Conservation (phyloP, 495 filamentous ascomycete species). For the Sporormia fimetaria region DNA sequence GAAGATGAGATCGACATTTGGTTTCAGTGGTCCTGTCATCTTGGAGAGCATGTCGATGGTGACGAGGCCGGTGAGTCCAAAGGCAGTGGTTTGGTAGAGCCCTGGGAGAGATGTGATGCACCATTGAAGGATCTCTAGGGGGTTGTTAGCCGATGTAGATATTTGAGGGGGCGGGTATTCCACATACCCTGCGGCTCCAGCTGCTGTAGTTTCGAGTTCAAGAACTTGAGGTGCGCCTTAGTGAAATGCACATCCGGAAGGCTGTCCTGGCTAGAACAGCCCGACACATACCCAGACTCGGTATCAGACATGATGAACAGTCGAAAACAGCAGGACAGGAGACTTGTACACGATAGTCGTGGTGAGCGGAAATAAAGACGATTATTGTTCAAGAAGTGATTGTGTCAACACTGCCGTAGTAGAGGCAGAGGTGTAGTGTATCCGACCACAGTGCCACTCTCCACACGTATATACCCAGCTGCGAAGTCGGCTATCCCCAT, state of each 20-base stretch:
- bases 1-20: slow-evolving; percentile 80
- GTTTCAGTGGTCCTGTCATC: slow-evolving; percentile 42
- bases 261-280: slow-evolving; percentile 50
- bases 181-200: slow-evolving; percentile 59
- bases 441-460: too few relatives aligned
- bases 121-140: slow-evolving; percentile 76
- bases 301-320: too few relatives aligned
- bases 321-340: too few relatives aligned
- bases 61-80: slow-evolving; percentile 85
- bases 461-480: too few relatives aligned
- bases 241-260: slow-evolving; percentile 76
- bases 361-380: too few relatives aligned
- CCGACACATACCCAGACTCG: slow-evolving; percentile 88
- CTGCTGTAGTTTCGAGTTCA: slow-evolving; percentile 77
- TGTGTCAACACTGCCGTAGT: too few relatives aligned
- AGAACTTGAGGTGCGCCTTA: slow-evolving; percentile 72
- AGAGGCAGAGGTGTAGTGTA: too few relatives aligned
- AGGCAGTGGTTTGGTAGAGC: slow-evolving; percentile 94
- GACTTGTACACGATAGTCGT: neutral
- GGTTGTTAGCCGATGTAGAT: neutral
- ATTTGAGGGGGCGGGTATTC: neutral
- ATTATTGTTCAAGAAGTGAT: too few relatives aligned
- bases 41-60: slow-evolving; percentile 93
- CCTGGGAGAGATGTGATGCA: slow-evolving; percentile 79
- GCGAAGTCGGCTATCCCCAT: too few relatives aligned